Base-by-base conservation (phyloP, 192 early-diverging fungal species). In the Backusella sp. region DNA sequence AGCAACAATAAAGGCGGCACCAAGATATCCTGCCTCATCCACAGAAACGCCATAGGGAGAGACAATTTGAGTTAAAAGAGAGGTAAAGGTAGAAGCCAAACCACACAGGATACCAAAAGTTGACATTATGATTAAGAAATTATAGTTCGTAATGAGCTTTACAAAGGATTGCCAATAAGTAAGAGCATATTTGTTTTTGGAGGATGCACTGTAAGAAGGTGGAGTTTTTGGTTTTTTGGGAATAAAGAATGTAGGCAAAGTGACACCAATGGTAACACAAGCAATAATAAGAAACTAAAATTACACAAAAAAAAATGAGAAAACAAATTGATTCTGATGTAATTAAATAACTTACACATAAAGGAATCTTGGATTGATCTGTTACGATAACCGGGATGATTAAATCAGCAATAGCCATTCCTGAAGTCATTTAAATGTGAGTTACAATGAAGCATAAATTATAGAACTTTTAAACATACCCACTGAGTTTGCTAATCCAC, bases 11-110 rank as follows among this genome's bases (percentile, higher is more conserved):
- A 86, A 86, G 19, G 84, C 83, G 0, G 84, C 86, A 21, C 88
- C 91, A 73, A 90, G 79, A 42, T 82, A 87, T 12, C 91, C 90
- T 11, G 83, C 83, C 35, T 87, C 86, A 30, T 83, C 80, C 12
- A 80, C 67, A 15, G 46, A 39, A 56, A 86, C 84, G 19, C 82
- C 85, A 72, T 82, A 88, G 5, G 87, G 87, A 0, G 65, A 66
- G 0, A 84, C 77, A 53, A 88, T 86, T 73, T 84, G 79, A n/a
- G 80, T 78, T 70, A 88, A 73, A 2, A 88, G 75, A 4, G 83
- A 83, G 0, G 85, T 85, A 65, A 86, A 76, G 37, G 87, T 80
- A 28, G 81, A 85, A 75, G 85, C 83, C 52, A 88, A 79, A 34
- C 87, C 87, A 39, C 84, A 84, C 73, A 84, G 77, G 41, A 79